A percentile compares a stretch with the other conserved stretches of the same genome.
phyloP scores from a whole-genome alignment of 148 eudicot species.

The Salicornia ramosissima region DNA sequence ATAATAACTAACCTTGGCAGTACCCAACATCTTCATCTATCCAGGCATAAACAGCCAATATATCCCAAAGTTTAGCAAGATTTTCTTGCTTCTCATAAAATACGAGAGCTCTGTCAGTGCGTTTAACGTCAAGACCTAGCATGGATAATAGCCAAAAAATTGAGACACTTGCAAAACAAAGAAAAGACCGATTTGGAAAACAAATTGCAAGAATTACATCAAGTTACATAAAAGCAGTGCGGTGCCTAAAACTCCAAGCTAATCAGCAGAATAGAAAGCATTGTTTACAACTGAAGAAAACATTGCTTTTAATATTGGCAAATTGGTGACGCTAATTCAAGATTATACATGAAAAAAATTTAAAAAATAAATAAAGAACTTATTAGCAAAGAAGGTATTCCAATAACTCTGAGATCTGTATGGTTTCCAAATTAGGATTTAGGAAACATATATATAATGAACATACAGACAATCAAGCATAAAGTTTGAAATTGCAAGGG shows the following conservation, averaged over 20 bases:
- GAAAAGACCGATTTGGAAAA: constrained; percentile 5
- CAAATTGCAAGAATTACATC: background rate
- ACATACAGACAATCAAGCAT: background rate
- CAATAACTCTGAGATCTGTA: background rate
- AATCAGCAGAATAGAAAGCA: no score
- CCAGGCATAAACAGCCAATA: constrained; percentile 89
- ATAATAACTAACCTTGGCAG: constrained; percentile 74
- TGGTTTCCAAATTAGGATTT: no score
- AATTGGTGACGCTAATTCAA: background rate
- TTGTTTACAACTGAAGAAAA: background rate
- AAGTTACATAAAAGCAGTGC: background rate
- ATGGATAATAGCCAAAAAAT: constrained; percentile 22
- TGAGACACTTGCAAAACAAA: constrained; percentile 21
- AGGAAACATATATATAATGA: background rate
- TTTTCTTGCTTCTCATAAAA: constrained; percentile 88
- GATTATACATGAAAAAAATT: background rate
- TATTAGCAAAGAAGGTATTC: background rate
- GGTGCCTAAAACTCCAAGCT: background rate
- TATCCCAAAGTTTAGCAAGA: constrained; percentile 90
- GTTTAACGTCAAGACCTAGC: constrained; percentile 88
- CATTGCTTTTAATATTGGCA: background rate
- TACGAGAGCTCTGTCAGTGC: constrained; percentile 84
- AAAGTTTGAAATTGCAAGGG: no score
- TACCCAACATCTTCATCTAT: constrained; percentile 86
- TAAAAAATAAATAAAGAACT: background rate